Conservation (phyloP, 352 stramenopile genomes). For the Pythium coloratum region DNA sequence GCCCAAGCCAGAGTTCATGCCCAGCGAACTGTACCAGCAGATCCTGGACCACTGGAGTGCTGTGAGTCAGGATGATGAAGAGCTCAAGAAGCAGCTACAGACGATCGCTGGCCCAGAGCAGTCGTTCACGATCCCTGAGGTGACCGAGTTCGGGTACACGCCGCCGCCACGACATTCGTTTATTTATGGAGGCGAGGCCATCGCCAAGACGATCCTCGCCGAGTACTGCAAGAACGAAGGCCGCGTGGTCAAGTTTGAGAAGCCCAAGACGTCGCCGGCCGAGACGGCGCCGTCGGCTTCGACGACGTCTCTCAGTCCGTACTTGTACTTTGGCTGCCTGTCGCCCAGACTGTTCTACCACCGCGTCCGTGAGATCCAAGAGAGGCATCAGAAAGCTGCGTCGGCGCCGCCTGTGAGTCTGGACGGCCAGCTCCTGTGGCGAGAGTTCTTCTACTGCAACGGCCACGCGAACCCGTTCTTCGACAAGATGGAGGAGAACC, state of each 20-base stretch:
- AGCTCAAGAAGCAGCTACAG: slow-evolving; percentile 35
- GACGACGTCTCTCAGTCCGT: slow-evolving; percentile 96
- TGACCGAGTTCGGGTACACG: slow-evolving; percentile 67
- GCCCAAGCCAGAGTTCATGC: slow-evolving; percentile 36
- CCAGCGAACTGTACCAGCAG: slow-evolving; percentile 62
- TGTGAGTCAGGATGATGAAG: slow-evolving; percentile 27
- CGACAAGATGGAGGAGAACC: slow-evolving; percentile 94
- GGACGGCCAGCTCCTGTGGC: slow-evolving; percentile 94
- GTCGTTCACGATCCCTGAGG: slow-evolving; percentile 63
- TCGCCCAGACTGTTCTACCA: slow-evolving; percentile 91
- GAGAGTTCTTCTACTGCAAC: slow-evolving; percentile 94
- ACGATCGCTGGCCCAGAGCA: slow-evolving; percentile 56
- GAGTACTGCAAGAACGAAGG: slow-evolving; percentile 77
- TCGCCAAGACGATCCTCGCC: slow-evolving; percentile 61
- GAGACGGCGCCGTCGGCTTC: slow-evolving; percentile 84
- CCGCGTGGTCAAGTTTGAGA: slow-evolving; percentile 95
- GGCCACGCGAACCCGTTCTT: slow-evolving; percentile 86
- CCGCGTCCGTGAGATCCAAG: slow-evolving; percentile 78
- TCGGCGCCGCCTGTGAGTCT: slow-evolving; percentile 91
- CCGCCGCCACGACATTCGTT: slow-evolving; percentile 56
- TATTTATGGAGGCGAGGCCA: slow-evolving; percentile 73
- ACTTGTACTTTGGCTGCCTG: slow-evolving; percentile 94
- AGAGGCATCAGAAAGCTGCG: slow-evolving; percentile 54
- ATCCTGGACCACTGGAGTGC: slow-evolving; percentile 53
- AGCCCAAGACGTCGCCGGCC: slow-evolving; percentile 95